Evolutionary conservation across 805 yeast species (phyloP).

Genomic region (Candida andamanensis): DNA sequence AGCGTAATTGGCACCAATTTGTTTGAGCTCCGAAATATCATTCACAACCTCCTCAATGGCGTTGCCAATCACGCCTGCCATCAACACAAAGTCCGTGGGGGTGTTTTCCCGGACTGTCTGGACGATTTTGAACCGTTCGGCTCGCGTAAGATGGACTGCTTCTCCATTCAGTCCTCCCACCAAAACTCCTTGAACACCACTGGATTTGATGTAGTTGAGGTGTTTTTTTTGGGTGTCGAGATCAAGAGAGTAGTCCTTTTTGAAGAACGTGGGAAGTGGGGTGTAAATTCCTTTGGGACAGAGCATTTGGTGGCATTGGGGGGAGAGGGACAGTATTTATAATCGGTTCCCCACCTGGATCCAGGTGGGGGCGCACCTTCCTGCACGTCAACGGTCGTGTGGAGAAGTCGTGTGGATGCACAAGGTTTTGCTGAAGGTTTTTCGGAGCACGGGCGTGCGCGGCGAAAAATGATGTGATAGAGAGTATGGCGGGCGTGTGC

Average conservation of each 20-base stretch:
- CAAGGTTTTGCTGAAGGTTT: too few species aligned
- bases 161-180: constrained; percentile 55
- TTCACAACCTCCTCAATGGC: constrained; percentile 41
- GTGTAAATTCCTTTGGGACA: constrained; percentile 41
- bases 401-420: too few species aligned
- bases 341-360: too few species aligned
- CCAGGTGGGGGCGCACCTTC: too few species aligned
- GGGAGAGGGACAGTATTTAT: too few species aligned
- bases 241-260: constrained; percentile 23
- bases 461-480: too few species aligned
- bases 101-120: constrained; percentile 18
- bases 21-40: constrained; percentile 28
- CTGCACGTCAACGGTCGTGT: too few species aligned
- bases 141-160: constrained; percentile 42
- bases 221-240: constrained; percentile 41
- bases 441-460: too few species aligned
- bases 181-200: constrained; percentile 46
- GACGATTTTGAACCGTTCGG: constrained; percentile 37
- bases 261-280: constrained; percentile 54
- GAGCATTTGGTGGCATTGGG: not conserved
- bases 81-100: constrained; percentile 23
- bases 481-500: too few species aligned
- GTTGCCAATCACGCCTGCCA: constrained; percentile 47
- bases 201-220: constrained; percentile 34
- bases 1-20: constrained; percentile 37